Base-by-base conservation (phyloP, 495 filamentous ascomycete genomes). In the Parathielavia hyrcaniae region DNA sequence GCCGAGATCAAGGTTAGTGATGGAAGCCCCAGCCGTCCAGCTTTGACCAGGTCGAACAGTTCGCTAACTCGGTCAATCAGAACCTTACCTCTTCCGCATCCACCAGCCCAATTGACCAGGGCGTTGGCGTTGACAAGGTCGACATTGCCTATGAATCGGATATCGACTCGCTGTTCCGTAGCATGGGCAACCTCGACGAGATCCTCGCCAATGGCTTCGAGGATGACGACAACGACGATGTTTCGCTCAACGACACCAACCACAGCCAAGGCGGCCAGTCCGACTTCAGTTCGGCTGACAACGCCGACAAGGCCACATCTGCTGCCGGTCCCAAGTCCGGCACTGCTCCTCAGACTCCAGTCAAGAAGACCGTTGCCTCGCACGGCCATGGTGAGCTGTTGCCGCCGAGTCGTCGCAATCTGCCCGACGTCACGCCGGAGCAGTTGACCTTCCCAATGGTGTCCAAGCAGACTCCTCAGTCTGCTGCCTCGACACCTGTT, bases 141-240 rank as follows among this genome's bases (percentile, higher is more conserved):
- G 34, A 34, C 46, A 26, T 44, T 17, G 46, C 40, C 19, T 8
- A 36, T n/a, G 32, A 35, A 17, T 57, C 55, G n/a, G 47, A 57
- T 39, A 4, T n/a, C 9, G 55, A 57, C 46, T 57, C 47, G 23
- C 10, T 50, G 4, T 57, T 57, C n/a, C 46, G 55, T 11, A 26
- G 35, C 17, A 20, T 45, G 5, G 23, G 41, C 26, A 26, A 55
- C 10, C 40, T 46, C 40, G 46, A 46, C 0, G 41, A 36, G 41
- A 46, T 36, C 36, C 17, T 30, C 19, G 17, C 9, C 3, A 46
- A 4, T 19, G 32, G n/a, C 12, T 0, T 5, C 2, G 13, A 55
- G 30, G 30, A 55, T 20, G n/a, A 38, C 10, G 9, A 20, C 17
- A 23, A 47, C 19, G 12, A 46, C 22, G 26, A 47, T 12, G 19